Evolutionary conservation across 768 basidiomycete species (phyloP), one percentile per base, ranked within the genome.

Genomic region (Phylloporus arenicola): DNA sequence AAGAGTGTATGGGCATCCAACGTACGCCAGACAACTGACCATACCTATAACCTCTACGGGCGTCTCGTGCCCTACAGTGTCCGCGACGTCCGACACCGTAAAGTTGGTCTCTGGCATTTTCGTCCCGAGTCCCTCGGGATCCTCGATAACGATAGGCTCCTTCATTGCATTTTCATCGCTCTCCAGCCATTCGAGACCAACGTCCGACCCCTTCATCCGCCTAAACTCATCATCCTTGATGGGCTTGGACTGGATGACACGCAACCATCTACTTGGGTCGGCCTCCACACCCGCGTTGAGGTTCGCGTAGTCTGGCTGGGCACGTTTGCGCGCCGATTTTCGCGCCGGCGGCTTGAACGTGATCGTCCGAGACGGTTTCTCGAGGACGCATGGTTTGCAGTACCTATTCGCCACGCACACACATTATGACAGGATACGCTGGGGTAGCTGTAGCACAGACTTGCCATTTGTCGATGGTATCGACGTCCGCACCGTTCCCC

Each of bases 31-130:
- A 54, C 17, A 12, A 27, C 30, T 24, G 19, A 45, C 60, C 75
- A 52, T 60, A 92, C 92, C 92, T 58, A 98, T 95, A 20, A 98
- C 95, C 68, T 96, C 92, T 17, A 98, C 76, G 0, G 88, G 82
- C 1, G 75, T 80, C 55, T 88, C 80, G 44, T 80, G 80, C 6
- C 94, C 95, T 37, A 97, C 79, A 24, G 82, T 71, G 51, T 86
- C 74, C 1, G 86, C 91, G 2, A 98, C 84, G 63, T 93, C 85
- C 48, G 80, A 75, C 35, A 96, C 88, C 0, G 83, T 85, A 48
- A 94, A 79, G 48, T 79, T 74, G 9, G 68, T 56, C 2, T 75
- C 68, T 2, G 94, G 94, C 84, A 97, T 89, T 64, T 82, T 84
- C 84, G 97, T 92, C 10, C 92, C 94, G 39, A 97, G 71, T 6